A percentile compares a stretch with the other conserved stretches of the same genome.
Conservation (phyloP, 208 protist genomes). For the Trypanosoma boissoni region DNA sequence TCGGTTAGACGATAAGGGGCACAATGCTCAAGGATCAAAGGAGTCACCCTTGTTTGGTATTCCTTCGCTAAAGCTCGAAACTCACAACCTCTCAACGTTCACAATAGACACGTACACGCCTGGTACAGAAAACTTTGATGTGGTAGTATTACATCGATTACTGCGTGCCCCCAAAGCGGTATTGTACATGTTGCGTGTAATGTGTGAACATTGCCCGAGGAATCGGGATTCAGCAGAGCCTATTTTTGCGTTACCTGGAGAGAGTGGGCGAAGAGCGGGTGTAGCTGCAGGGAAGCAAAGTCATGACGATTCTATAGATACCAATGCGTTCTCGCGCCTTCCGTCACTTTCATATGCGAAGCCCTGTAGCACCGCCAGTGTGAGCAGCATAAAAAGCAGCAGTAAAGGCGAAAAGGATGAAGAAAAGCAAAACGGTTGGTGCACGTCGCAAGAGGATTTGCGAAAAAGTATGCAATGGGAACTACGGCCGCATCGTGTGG, state of each 20-base stretch:
- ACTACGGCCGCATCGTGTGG: neutral
- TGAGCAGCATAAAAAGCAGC: too few species aligned
- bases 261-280: neutral
- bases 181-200: slow-evolving; percentile 58
- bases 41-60: neutral
- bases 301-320: too few species aligned
- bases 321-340: too few species aligned
- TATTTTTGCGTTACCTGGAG: neutral
- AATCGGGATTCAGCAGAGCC: slow-evolving; percentile 25
- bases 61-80: slow-evolving; percentile 15
- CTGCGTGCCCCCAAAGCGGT: slow-evolving; percentile 64
- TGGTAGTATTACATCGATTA: slow-evolving; percentile 78
- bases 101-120: slow-evolving; percentile 46
- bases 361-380: too few species aligned
- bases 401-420: neutral
- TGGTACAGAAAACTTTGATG: slow-evolving; percentile 63
- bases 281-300: too few species aligned
- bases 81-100: slow-evolving; percentile 53
- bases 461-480: neutral
- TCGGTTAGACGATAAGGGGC: too few species aligned
- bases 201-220: slow-evolving; percentile 44
- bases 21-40: neutral
- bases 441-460: neutral
- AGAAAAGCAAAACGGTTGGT: neutral
- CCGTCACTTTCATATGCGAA: too few species aligned